Evolutionary conservation across 164 flowering plant species (phyloP).

Genomic region (Sedum album): DNA sequence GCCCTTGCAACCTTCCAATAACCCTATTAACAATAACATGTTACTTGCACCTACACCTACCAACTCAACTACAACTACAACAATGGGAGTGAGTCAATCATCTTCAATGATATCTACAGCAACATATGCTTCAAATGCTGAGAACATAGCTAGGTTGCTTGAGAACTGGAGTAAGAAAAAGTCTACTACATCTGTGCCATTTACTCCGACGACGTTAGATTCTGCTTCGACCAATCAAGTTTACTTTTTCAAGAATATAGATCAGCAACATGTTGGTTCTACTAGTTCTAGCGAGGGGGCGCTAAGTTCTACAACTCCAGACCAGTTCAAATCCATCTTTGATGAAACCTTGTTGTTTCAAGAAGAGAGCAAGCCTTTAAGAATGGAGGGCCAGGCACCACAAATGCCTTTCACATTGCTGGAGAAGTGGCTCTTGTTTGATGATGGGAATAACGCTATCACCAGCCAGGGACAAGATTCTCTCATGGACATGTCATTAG

Average conservation of each 20-base stretch:
- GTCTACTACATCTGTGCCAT: neutral
- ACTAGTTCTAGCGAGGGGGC: neutral
- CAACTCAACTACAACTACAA: neutral
- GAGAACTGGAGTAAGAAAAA: slow-evolving; percentile 8
- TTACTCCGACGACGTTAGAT: neutral
- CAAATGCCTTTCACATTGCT: slow-evolving; percentile 8
- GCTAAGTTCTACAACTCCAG: neutral
- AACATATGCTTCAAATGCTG: slow-evolving; percentile 11
- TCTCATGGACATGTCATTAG: slow-evolving; percentile 6
- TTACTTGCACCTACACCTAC: slow-evolving; percentile 1
- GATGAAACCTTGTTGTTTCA: neutral
- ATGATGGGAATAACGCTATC: slow-evolving; percentile 3
- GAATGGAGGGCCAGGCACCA: slow-evolving; percentile 4
- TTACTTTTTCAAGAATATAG: neutral
- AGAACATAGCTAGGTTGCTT: slow-evolving; percentile 11
- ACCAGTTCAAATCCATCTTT: neutral
- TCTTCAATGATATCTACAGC: neutral
- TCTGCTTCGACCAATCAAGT: neutral
- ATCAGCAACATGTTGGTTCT: neutral
- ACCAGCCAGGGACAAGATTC: neutral
- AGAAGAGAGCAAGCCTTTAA: slow-evolving; percentile 5
- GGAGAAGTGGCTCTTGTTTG: slow-evolving; percentile 10
- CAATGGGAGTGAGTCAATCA: neutral
- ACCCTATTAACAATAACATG: neutral
- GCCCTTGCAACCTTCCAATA: neutral